Evolutionary conservation across 805 yeast species (phyloP).

Genomic region (Middelhovenomyces tepae): DNA sequence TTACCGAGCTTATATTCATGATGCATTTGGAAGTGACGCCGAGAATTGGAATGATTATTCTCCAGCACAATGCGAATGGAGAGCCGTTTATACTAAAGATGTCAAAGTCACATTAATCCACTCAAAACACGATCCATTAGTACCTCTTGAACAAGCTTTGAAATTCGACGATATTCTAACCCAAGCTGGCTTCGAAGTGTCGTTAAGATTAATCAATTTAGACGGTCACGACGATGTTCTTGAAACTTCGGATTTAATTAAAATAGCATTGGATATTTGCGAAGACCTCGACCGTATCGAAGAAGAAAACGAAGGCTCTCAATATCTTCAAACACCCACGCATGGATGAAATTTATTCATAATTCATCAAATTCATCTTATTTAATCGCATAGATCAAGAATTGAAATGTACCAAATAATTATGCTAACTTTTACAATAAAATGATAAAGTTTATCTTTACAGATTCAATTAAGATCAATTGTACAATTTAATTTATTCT

Average conservation of each 20-base stretch:
- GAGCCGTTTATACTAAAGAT: conserved; percentile 9
- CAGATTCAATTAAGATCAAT: too few species aligned
- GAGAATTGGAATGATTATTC: conserved; percentile 11
- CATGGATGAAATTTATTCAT: too few species aligned
- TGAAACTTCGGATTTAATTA: conserved; percentile 10
- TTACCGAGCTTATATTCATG: conserved; percentile 8
- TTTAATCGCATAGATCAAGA: too few species aligned
- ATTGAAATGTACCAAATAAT: conserved; percentile 21
- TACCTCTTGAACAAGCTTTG: conserved; percentile 10
- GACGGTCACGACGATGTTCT: conserved; percentile 10
- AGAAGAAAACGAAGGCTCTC: conserved; percentile 6
- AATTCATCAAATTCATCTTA: too few species aligned
- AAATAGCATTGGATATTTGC: conserved; percentile 6
- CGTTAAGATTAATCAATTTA: conserved; percentile 9
- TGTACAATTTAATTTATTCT: too few species aligned
- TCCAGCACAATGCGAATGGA: conserved; percentile 10
- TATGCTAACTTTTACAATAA: conserved; percentile 18
- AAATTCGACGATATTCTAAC: conserved; percentile 9
- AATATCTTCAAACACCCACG: too few species aligned
- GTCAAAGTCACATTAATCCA: conserved; percentile 9
- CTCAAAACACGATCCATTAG: conserved; percentile 10
- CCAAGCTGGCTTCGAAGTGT: conserved; percentile 7
- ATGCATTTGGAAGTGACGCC: conserved; percentile 9
- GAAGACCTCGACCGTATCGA: conserved; percentile 9
- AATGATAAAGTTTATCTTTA: too few species aligned